Conservation (phyloP, 352 stramenopile species). For the Pythium dissotocum region DNA sequence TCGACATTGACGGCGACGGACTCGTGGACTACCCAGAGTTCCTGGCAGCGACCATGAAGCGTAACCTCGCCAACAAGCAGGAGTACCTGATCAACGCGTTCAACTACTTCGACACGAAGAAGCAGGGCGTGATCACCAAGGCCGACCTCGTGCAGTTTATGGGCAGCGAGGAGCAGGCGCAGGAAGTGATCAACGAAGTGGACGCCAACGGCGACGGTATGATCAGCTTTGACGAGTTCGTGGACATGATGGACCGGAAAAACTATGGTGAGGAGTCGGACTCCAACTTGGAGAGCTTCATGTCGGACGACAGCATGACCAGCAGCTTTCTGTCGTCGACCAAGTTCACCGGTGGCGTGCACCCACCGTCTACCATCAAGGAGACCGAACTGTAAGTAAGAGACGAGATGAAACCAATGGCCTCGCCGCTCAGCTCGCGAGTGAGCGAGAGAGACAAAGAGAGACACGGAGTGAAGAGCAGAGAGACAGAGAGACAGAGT, state of each 20-base stretch:
- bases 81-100: constrained; percentile 89
- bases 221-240: constrained; percentile 94
- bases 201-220: constrained; percentile 89
- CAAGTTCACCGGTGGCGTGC: constrained; percentile 32
- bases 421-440: neutral
- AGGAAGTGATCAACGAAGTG: constrained; percentile 92
- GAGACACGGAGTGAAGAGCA: neutral
- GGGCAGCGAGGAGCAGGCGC: constrained; percentile 89
- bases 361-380: constrained; percentile 42
- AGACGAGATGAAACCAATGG: neutral
- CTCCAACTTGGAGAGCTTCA: constrained; percentile 41
- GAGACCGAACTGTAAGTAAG: constrained; percentile 71
- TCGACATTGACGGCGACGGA: constrained; percentile 90
- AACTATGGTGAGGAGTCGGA: constrained; percentile 80
- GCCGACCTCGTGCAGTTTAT: constrained; percentile 91
- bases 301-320: constrained; percentile 49
- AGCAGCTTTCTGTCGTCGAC: constrained; percentile 47
- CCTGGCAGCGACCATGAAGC: constrained; percentile 91
- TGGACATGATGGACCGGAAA: constrained; percentile 89
- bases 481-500: neutral
- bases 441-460: constrained; percentile 4
- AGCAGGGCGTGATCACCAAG: constrained; percentile 85
- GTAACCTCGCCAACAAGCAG: constrained; percentile 83
- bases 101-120: constrained; percentile 91
- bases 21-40: constrained; percentile 91